Evolutionary conservation across 192 early-diverging fungal genomes (phyloP).

Genomic region (Ambispora gerdemannii): DNA sequence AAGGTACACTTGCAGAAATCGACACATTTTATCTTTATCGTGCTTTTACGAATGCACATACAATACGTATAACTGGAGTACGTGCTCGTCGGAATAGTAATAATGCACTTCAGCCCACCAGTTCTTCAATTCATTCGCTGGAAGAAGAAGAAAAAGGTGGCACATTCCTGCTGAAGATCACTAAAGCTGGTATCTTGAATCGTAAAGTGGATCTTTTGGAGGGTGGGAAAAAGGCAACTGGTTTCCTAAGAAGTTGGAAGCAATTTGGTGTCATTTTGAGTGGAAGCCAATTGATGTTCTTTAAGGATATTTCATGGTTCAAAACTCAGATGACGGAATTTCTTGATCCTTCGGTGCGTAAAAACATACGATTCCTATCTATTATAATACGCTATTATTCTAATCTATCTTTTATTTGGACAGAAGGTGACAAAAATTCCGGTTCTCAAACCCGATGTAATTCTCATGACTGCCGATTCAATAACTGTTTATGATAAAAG

Average conservation of each 20-base stretch:
- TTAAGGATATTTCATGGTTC: slow-evolving; percentile 56
- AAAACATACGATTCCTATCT: too few relatives aligned
- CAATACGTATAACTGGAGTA: slow-evolving; percentile 39
- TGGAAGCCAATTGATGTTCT: slow-evolving; percentile 74
- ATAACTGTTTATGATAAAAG: slow-evolving; percentile 65
- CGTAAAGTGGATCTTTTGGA: slow-evolving; percentile 71
- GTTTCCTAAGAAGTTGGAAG: slow-evolving; percentile 65
- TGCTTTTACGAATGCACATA: slow-evolving; percentile 31
- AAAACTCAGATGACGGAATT: slow-evolving; percentile 40
- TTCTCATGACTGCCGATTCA: slow-evolving; percentile 49
- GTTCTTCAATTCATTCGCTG: slow-evolving; percentile 9
- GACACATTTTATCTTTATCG: slow-evolving; percentile 34
- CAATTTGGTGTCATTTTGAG: slow-evolving; percentile 72
- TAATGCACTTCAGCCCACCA: slow-evolving; percentile 2
- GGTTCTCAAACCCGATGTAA: slow-evolving; percentile 24
- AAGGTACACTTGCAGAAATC: slow-evolving; percentile 20
- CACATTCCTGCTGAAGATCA: slow-evolving; percentile 42
- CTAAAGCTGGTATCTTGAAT: slow-evolving; percentile 66
- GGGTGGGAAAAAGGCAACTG: slow-evolving; percentile 58
- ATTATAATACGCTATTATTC: too few relatives aligned
- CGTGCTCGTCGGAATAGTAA: slow-evolving; percentile 17
- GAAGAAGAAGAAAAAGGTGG: slow-evolving; percentile 31
- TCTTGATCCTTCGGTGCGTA: neutral
- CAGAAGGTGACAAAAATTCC: slow-evolving; percentile 27
- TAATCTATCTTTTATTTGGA: too few relatives aligned